phyloP scores from a whole-genome alignment of 2,329 filamentous ascomycete species.

The Aspergillus sp. region DNA sequence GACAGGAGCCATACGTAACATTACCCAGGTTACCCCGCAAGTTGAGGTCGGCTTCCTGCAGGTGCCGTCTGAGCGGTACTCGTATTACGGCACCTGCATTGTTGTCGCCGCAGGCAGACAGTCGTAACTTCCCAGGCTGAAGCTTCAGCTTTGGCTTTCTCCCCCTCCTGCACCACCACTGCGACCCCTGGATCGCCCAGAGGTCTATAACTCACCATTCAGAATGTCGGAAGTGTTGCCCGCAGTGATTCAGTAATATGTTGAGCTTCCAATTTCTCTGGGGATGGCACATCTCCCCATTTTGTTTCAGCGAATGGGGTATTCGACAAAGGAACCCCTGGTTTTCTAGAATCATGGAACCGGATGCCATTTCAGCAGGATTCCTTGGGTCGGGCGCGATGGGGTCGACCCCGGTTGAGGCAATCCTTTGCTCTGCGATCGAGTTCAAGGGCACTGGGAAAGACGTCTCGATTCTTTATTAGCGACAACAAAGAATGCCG shows the following conservation, averaged over 20 bases:
- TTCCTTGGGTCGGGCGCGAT: not conserved
- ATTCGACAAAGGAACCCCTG: not conserved
- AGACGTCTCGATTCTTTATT: not conserved
- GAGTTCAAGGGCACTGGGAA: not conserved
- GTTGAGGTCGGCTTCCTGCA: not conserved
- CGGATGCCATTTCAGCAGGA: not conserved
- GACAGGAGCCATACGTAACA: not conserved
- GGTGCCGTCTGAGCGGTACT: not conserved
- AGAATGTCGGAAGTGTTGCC: not conserved
- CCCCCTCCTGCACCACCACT: not conserved
- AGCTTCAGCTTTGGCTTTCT: not conserved
- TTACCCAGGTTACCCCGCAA: not conserved
- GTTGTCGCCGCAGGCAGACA: not conserved
- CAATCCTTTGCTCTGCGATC: not conserved
- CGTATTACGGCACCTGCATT: not conserved
- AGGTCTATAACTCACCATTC: too few relatives aligned
- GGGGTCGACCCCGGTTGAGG: too few relatives aligned
- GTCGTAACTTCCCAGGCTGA: not conserved
- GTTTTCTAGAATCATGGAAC: not conserved
- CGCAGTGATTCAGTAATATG: not conserved
- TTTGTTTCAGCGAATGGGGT: not conserved
- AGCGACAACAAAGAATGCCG: not conserved
- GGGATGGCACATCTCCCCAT: not conserved
- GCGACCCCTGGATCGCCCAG: not conserved
- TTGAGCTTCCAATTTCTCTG: too few relatives aligned